These are phyloP conservation scores for Trichoderma aggressivum DNA, from an alignment of 2,329 filamentous ascomycete genomes.

Conservation along the genomic window DNA sequence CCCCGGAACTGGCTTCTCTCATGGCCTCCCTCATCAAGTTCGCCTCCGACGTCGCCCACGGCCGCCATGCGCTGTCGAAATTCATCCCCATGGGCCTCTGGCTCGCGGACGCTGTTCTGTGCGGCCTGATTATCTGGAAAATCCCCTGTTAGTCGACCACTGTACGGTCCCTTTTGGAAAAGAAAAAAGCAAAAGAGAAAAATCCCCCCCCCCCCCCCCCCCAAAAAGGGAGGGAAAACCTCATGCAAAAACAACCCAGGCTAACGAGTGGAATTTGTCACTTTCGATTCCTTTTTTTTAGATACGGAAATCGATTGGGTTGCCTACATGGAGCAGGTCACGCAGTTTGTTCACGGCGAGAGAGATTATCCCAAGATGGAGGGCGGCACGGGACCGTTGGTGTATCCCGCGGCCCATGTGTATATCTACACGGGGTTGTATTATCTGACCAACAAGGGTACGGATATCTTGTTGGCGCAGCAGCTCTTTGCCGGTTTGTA, in stretches of 20 bases:
- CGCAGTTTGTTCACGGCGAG: conserved; percentile 76
- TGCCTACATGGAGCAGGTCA: conserved; percentile 93
- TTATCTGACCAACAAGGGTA: conserved; percentile 70
- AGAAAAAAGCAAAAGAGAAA: not conserved
- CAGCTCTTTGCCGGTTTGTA: conserved; percentile 79
- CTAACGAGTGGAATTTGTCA: not conserved
- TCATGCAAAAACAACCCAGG: not conserved
- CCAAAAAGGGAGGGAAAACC: not conserved
- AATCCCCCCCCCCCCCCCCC: no score
- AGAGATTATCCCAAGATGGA: conserved; percentile 82
- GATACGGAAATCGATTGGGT: conserved; percentile 98
- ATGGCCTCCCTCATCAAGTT: conserved; percentile 34
- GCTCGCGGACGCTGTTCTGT: conserved; percentile 67
- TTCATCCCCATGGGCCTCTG: conserved; percentile 61
- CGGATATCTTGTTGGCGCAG: conserved; percentile 76
- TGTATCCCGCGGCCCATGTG: conserved; percentile 92
- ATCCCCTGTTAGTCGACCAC: conserved; percentile 66
- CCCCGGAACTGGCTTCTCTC: not conserved
- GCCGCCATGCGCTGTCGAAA: conserved; percentile 48
- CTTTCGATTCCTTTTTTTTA: conserved; percentile 22
- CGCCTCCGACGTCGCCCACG: conserved; percentile 44
- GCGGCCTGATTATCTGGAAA: conserved; percentile 71
- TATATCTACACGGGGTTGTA: conserved; percentile 85
- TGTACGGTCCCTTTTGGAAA: not conserved
- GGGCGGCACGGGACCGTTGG: conserved; percentile 86